Evolutionary conservation across 306 rosid genomes (phyloP).

Genomic region (Begonia masoniana): DNA sequence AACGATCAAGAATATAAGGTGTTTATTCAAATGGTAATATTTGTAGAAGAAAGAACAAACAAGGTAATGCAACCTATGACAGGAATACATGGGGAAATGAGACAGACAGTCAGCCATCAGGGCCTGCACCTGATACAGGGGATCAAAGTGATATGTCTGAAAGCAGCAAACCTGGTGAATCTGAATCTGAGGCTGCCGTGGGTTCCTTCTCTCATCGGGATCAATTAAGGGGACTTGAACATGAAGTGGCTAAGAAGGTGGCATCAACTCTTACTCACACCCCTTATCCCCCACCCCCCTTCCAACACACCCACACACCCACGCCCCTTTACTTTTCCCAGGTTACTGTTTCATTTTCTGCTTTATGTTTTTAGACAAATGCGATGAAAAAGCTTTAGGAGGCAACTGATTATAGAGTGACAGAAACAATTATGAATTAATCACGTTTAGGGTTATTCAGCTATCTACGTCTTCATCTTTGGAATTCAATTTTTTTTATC

Average conservation of each 20-base stretch:
- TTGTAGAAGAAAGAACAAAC: conserved; percentile 54
- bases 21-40: conserved; percentile 14
- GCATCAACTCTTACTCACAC: conserved; percentile 4
- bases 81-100: conserved; percentile 51
- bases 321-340: too few relatives aligned
- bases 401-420: neutral
- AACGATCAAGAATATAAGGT: conserved; percentile 3
- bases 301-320: neutral
- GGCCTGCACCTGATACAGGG: conserved; percentile 29
- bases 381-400: neutral
- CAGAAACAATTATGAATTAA: too few relatives aligned
- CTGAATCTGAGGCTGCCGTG: conserved; percentile 33
- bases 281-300: neutral
- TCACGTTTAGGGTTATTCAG: too few relatives aligned
- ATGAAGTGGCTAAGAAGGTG: conserved; percentile 51
- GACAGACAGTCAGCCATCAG: conserved; percentile 47
- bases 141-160: conserved; percentile 32
- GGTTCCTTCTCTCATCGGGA: conserved; percentile 30
- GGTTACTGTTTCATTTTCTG: neutral
- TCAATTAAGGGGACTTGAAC: conserved; percentile 42
- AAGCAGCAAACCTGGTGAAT: conserved; percentile 37
- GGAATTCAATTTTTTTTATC: too few relatives aligned
- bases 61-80: conserved; percentile 37
- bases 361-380: neutral
- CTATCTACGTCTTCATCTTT: too few relatives aligned